Evolutionary conservation across 352 stramenopile genomes (phyloP), one percentile per base, ranked within the genome.

Genomic region (Globisporangium cystogenes): DNA sequence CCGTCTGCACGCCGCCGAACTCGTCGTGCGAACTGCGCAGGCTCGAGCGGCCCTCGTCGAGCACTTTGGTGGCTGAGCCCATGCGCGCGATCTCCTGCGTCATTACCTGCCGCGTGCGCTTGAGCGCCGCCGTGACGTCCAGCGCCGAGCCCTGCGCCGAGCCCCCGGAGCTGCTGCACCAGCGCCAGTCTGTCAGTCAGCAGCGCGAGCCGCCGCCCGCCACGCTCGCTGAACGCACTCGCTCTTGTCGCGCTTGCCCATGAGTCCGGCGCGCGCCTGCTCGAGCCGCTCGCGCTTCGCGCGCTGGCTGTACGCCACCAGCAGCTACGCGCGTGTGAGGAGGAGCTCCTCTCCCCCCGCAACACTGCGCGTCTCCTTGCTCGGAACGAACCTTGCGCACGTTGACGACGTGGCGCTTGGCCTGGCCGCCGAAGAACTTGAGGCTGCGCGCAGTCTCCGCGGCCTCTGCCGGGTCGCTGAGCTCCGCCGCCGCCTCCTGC

Each of bases 71-170:
- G 40, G 87, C 79, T 1, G 71, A 81, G 36, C 69, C 70, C 24
- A 89, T 76, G 20, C 82, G 72, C 45, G 87, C 70, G 7, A 92
- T 76, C 48, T 92, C 76, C 55, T 90, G 70, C 12, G 76, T 70
- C 82, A 92, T 84, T 16, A 81, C 67, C 36, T 84, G 68, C 23
- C 65, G 68, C 26, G 82, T 89, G 24, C 82, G 78, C 52, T 79
- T 83, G 20, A 92, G 68, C 33, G 76, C 51, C 7, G 75, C 78
- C 4, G 72, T 91, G 40, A 88, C 59, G 42, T 89, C 77, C 26
- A 82, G 59, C 0, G 72, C 64, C 18, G 75, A 86, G 0, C 69
- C 74, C 0, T 57, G 64, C 5, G 35, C 40, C 12, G 20, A 47
- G 18, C 15, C 21, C 18, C 33, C 33, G 12, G 33, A 3, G 11